Conservation (phyloP, 768 basidiomycete genomes). For the Suillus hirtellus region DNA sequence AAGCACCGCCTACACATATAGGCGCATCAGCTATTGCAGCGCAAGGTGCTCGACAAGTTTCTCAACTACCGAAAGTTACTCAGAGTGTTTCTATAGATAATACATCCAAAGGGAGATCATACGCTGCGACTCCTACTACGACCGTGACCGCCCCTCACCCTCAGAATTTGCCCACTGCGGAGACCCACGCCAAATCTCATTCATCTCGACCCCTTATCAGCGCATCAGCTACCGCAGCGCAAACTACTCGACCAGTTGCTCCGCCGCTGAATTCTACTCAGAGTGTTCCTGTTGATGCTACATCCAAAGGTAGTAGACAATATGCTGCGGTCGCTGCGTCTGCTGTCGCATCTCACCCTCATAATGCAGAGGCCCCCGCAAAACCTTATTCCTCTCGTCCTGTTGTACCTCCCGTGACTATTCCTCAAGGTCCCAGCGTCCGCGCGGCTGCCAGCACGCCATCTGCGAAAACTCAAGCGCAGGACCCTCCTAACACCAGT, state of each 20-base stretch:
- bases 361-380: slow-evolving; percentile 16
- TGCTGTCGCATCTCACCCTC: slow-evolving; percentile 6
- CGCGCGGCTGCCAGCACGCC: slow-evolving; percentile 15
- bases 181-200: slow-evolving; percentile 21
- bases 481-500: slow-evolving; percentile 21
- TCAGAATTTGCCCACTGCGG: slow-evolving; percentile 11
- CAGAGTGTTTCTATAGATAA: slow-evolving; percentile 1
- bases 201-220: slow-evolving; percentile 18
- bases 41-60: background rate
- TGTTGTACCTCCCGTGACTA: slow-evolving; percentile 16
- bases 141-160: background rate
- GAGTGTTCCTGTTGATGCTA: background rate
- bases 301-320: background rate
- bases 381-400: slow-evolving; percentile 25
- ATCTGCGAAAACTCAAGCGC: slow-evolving; percentile 19
- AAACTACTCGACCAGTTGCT: background rate
- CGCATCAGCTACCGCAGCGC: slow-evolving; percentile 5
- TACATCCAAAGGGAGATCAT: background rate
- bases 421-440: slow-evolving; percentile 17
- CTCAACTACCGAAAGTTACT: background rate
- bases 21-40: background rate
- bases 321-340: background rate
- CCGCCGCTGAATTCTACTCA: background rate
- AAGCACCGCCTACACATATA: slow-evolving; percentile 12
- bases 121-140: background rate